Base-by-base conservation (phyloP, 352 stramenopile species). In the Ochromonadaceae sp. region DNA sequence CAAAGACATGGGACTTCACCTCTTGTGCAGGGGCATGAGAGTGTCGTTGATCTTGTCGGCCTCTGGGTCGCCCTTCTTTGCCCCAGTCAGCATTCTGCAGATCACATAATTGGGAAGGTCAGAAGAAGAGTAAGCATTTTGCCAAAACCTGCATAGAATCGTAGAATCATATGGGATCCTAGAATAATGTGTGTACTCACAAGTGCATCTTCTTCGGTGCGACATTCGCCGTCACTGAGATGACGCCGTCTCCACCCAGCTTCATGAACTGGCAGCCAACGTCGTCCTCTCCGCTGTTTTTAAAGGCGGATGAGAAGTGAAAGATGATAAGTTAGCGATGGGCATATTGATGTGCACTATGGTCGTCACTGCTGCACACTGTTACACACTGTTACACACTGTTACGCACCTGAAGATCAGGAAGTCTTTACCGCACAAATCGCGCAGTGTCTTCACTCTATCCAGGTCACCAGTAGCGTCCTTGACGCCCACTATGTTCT, bases 401-500 rank as follows among this genome's bases (percentile, higher is more conserved):
- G n/a, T n/a, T n/a, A 87, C 79, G 36, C 78, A 80, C 66, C 74
- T 84, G 57, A 80, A 84, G 30, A 85, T 74, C 28, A 89, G 68
- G 70, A 89, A 81, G n/a, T 76, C 65, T 48, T 74, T 47, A 15
- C 66, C 57, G 67, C 62, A 72, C 15, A 71, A 46, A 10, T 67
- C 53, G 39, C 67, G 66, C 32, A 84, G 67, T 32, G 66, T 63
- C 25, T 32, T 40, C 32, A 87, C 73, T 53, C 81, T 67, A 28
- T 57, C 67, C 10, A 84, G 38, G 67, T 87, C 76, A 34, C 92
- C 91, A 0, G 91, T 98, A 26, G 92, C 91, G 74, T 98, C 91
- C 76, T 98, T 98, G 63, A 98, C 85, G 44, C 88, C 92, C 36
- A 97, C 81, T 70, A 98, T 95, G 67, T 87, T 85, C n/a, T 88